Base-by-base conservation (phyloP, 176 grass and related monocot species). In the Areca catechu region DNA sequence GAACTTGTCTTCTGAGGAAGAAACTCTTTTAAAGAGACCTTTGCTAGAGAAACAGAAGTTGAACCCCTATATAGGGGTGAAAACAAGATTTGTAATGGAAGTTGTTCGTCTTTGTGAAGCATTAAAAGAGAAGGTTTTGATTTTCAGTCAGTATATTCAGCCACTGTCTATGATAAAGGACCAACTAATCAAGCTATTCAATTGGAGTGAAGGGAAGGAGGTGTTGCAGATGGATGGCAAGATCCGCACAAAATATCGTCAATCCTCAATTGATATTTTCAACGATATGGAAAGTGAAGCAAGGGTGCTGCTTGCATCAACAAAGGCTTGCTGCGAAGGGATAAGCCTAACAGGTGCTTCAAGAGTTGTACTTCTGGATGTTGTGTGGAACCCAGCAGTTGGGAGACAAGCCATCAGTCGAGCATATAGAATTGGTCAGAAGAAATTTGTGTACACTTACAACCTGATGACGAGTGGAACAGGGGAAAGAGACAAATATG, bases 341-440 rank as follows among this genome's bases (percentile, higher is more conserved):
- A 97, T 97, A 56, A 79, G 75, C 25, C 77, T 97, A 23, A 68
- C 82, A 2, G 86, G 83, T 1, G 92, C 92, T 28, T 97, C 92
- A 23, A 85, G 83, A 66, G 83, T 97, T 14, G 72, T 97, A 65
- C 83, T 97, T 20, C 68, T 97, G 18, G 92, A 97, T 85, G 86
- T 90, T 47, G 86, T 88, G 22, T 97, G 92, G 92, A 97, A 97
- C 62, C 92, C 83, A 58, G 77, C 83, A 3, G 77, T 90, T 2
- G 77, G 83, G 58, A 88, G 76, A 69, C 92, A 97, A 65, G 86
- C 92, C 3, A 85, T 90, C 71, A 77, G 80, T n/a, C 80, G 92
- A 61, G 92, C 86, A 6, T 97, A 77, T 19, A 77, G 86, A 60
- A 79, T 90, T 27, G 92, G 92, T 0, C 92, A 90, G 69, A 7